Evolutionary conservation across 148 eudicot species (phyloP), one percentile per base, ranked within the genome.

Genomic region (Limonium bicolor): DNA sequence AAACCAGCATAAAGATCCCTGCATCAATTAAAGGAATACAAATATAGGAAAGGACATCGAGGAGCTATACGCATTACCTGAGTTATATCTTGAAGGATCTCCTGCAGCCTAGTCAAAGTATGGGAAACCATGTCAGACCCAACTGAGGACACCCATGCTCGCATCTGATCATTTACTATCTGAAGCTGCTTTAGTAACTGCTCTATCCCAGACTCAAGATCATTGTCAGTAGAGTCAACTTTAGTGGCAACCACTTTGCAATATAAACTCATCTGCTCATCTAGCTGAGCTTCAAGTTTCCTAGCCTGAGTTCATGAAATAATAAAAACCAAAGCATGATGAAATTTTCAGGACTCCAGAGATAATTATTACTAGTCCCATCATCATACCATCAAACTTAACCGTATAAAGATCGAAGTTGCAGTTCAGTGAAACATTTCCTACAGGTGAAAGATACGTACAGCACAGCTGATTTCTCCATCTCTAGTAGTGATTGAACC

Each of bases 91-190:
- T 81, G 99, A 67, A 78, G 81, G 60, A 92, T 85, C 69, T 92
- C 99, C 47, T 75, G 93, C 55, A 85, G 99, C 22, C 99, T 76
- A 23, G 94, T 92, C 69, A 85, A 81, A 5, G 95, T 92, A 54
- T 92, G 99, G 67, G 99, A 92, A 59, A 92, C 86, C 62, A 92
- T 78, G 61, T 92, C 99, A 5, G 90, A 69, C 47, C 95, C 99
- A 34, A 88, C 99, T 10, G 99, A 78, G 39, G 94, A 73, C 26
- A 92, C 94, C 99, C 95, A 92, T 26, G 78, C 83, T 73, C 76
- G 82, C 99, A 92, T 92, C 38, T 92, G 94, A 31, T 55, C 58
- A 64, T 85, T 85, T 46, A 92, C 86, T 50, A 64, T 78, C 34
- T 85, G 80, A 47, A 92, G 86, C 41, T 92, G 80, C 63, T 85